These are phyloP conservation scores for Ormosia semicastrata DNA, from an alignment of 306 rosid genomes.

Conservation along the genomic window DNA sequence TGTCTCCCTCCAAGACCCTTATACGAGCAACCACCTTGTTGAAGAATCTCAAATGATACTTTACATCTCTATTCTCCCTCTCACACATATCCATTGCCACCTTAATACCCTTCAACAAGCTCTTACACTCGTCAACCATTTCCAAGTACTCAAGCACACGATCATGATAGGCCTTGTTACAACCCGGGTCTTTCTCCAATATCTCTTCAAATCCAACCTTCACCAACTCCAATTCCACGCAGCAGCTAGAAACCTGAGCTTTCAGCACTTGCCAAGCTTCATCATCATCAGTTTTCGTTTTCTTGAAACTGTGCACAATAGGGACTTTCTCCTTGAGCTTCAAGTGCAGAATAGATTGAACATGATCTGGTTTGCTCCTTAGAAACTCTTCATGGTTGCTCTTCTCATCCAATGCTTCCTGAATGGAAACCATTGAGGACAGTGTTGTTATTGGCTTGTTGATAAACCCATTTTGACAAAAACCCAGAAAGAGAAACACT, in stretches of 20 bases:
- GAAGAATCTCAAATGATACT: conserved; percentile 21
- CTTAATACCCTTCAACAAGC: conserved; percentile 37
- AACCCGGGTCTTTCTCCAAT: conserved; percentile 33
- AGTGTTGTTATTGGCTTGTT: background rate
- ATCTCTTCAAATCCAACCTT: conserved; percentile 45
- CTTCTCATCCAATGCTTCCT: conserved; percentile 9
- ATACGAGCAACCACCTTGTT: conserved; percentile 26
- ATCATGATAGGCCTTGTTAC: conserved; percentile 27
- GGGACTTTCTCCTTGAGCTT: conserved; percentile 37
- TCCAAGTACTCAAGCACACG: conserved; percentile 40
- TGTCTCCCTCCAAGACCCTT: conserved; percentile 35
- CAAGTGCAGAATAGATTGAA: background rate
- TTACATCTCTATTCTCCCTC: conserved; percentile 10
- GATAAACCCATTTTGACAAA: background rate
- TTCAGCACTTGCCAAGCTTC: conserved; percentile 40
- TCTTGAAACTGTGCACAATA: conserved; percentile 31
- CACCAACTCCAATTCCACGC: conserved; percentile 31
- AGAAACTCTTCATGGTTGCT: background rate
- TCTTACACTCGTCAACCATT: conserved; percentile 32
- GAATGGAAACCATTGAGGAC: conserved; percentile 3
- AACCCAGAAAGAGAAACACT: conserved; percentile 30
- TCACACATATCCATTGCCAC: conserved; percentile 40
- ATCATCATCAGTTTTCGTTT: conserved; percentile 19
- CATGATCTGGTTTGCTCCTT: background rate
- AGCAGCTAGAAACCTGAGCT: conserved; percentile 33